These are phyloP conservation scores for Pseudozyma tsukubaensis DNA, from an alignment of 1,284 basidiomycete species.

Conservation along the genomic window DNA sequence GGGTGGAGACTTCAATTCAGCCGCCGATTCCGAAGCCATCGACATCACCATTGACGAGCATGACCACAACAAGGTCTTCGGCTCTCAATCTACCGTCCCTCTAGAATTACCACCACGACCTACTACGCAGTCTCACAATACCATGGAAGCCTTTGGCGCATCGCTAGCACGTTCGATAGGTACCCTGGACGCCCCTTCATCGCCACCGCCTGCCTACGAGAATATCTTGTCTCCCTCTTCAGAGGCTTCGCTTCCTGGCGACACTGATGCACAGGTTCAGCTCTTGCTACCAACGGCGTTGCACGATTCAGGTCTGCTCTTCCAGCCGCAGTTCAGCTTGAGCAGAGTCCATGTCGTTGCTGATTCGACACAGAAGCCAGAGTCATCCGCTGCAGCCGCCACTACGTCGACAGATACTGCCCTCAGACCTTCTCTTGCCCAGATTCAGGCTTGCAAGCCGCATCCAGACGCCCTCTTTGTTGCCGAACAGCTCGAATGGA, in stretches of 20 bases:
- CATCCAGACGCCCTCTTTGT: slow-evolving; percentile 48
- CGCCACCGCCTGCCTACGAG: slow-evolving; percentile 24
- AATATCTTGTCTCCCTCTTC: background rate
- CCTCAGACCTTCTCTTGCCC: slow-evolving; percentile 8
- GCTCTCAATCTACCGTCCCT: slow-evolving; percentile 14
- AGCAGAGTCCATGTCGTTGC: slow-evolving; percentile 18
- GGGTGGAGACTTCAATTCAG: background rate
- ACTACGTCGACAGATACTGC: slow-evolving; percentile 1
- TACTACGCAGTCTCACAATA: background rate
- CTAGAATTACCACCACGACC: slow-evolving; percentile 9
- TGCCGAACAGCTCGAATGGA: slow-evolving; percentile 54
- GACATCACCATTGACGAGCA: slow-evolving; percentile 48
- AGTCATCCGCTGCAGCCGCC: background rate
- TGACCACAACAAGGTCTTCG: slow-evolving; percentile 39
- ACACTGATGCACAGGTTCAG: slow-evolving; percentile 3
- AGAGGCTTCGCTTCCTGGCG: background rate
- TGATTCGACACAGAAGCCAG: background rate
- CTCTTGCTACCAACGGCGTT: slow-evolving; percentile 36
- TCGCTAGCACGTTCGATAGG: slow-evolving; percentile 2
- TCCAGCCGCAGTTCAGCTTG: slow-evolving; percentile 34
- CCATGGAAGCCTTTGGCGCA: background rate
- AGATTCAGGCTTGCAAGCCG: slow-evolving; percentile 39
- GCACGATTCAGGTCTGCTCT: slow-evolving; percentile 40
- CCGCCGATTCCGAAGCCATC: slow-evolving; percentile 19
- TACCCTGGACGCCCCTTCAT: slow-evolving; percentile 2